A percentile compares a stretch with the other conserved stretches of the same genome.
These are phyloP conservation scores for Nyctanthes arbortristis DNA, from an alignment of 257 asterid species.

Conservation along the genomic window DNA sequence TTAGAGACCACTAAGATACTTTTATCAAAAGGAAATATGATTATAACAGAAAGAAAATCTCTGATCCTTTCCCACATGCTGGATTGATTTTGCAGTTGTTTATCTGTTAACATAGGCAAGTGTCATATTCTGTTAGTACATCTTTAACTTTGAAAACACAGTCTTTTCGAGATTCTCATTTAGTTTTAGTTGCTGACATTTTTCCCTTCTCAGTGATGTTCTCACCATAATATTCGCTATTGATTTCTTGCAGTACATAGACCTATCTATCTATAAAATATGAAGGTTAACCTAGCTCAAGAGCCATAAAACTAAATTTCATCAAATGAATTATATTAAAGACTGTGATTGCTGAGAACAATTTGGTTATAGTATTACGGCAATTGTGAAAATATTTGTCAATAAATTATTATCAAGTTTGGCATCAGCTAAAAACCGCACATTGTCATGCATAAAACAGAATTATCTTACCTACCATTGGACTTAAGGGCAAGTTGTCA, in stretches of 20 bases:
- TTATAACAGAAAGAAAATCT: no score
- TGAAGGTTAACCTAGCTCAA: neutral
- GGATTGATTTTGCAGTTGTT: neutral
- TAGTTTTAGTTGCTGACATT: neutral
- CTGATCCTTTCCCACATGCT: no score
- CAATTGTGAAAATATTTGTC: neutral
- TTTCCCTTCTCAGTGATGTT: neutral
- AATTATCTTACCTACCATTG: constrained; percentile 86
- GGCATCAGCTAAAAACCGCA: neutral
- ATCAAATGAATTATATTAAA: neutral
- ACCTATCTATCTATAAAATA: neutral
- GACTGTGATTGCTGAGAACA: neutral
- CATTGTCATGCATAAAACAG: constrained; percentile 26
- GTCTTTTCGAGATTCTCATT: neutral
- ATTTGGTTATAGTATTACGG: no score
- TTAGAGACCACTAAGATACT: neutral
- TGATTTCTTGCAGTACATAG: neutral
- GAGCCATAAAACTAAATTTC: neutral
- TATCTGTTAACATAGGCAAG: neutral
- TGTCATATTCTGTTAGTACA: neutral
- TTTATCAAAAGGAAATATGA: neutral
- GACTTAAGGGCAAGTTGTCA: constrained; percentile 68
- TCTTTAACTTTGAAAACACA: no score
- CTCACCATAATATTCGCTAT: neutral
- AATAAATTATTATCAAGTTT: neutral